Evolutionary conservation across 176 grass and related monocot genomes (phyloP), one percentile per base, ranked within the genome.

Genomic region (Hyparrhenia diplandra): DNA sequence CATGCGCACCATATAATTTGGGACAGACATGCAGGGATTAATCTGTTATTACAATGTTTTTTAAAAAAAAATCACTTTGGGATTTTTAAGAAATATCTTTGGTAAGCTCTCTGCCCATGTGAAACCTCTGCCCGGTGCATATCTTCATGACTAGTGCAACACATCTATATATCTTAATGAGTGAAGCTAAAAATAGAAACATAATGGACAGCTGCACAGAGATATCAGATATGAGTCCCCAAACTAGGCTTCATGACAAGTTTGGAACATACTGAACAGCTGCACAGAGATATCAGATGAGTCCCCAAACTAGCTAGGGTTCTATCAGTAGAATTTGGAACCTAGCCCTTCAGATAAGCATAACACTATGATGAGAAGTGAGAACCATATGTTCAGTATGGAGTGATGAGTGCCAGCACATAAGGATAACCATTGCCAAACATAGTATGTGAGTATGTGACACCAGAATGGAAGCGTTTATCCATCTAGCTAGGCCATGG

Each of bases 351-450:
- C n/a, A n/a, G n/a, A n/a, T n/a, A n/a, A n/a, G n/a, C n/a, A n/a
- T 20, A 51, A 24, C 18, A 27, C 6, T 71, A 2, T 18, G 45
- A 47, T 47, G 45, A 47, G 34, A 16, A 47, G 34, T 51, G 31
- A 82, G 65, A 61, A 80, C 18, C 10, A 20, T 35, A 35, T 45
- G 18, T 41, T 68, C 30, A 62, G 27, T 12, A 69, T 21, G 31
- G 25, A 75, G 58, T 75, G 51, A 45, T 76, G 64, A 64, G 40
- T 85, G 82, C 3, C 71, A 76, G 14, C 52, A 54, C 45, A 76
- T 27, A 68, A 21, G 34, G 69, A 69, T 55, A 69, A 69, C 64
- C 34, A 25, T 76, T 55, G 76, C 54, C 87, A 81, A 75, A 84
- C 18, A 82, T 41, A 80, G 41, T 20, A 21, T 27, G 8, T 74